These are phyloP conservation scores for Lentinula novae-zelandiae DNA, from an alignment of 1,284 basidiomycete species.

Conservation along the genomic window DNA sequence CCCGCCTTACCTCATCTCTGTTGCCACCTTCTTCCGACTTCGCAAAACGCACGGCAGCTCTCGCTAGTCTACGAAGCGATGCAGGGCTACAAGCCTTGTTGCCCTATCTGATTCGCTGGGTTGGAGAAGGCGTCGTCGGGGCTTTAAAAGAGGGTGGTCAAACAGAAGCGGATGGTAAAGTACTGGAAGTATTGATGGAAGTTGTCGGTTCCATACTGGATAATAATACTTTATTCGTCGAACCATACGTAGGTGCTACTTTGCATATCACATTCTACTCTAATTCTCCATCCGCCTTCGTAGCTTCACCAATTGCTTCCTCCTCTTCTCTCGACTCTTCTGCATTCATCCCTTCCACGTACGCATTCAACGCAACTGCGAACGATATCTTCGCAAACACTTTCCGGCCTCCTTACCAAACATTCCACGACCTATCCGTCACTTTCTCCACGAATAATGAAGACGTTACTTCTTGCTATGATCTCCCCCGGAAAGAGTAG, in stretches of 20 bases:
- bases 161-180: slow-evolving; percentile 58
- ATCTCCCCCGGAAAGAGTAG: slow-evolving; percentile 66
- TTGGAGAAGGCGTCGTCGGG: slow-evolving; percentile 82
- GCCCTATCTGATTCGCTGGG: slow-evolving; percentile 94
- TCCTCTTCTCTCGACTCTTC: slow-evolving; percentile 84
- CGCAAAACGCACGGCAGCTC: slow-evolving; percentile 78
- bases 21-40: slow-evolving; percentile 61
- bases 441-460: slow-evolving; percentile 85
- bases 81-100: slow-evolving; percentile 93
- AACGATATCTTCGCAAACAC: slow-evolving; percentile 74
- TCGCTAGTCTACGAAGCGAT: slow-evolving; percentile 86
- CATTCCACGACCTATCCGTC: slow-evolving; percentile 85
- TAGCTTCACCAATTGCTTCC: slow-evolving; percentile 96
- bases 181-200: slow-evolving; percentile 77
- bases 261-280: background rate
- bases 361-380: slow-evolving; percentile 62
- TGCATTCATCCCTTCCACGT: slow-evolving; percentile 78
- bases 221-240: slow-evolving; percentile 88
- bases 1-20: slow-evolving; percentile 84
- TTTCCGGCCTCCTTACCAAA: slow-evolving; percentile 74
- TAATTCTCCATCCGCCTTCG: slow-evolving; percentile 8
- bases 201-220: slow-evolving; percentile 80
- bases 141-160: slow-evolving; percentile 58
- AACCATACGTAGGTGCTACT: slow-evolving; percentile 82
- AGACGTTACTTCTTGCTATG: slow-evolving; percentile 87